Evolutionary conservation across 257 asterid species (phyloP).

Genomic region (Lycium barbarum): DNA sequence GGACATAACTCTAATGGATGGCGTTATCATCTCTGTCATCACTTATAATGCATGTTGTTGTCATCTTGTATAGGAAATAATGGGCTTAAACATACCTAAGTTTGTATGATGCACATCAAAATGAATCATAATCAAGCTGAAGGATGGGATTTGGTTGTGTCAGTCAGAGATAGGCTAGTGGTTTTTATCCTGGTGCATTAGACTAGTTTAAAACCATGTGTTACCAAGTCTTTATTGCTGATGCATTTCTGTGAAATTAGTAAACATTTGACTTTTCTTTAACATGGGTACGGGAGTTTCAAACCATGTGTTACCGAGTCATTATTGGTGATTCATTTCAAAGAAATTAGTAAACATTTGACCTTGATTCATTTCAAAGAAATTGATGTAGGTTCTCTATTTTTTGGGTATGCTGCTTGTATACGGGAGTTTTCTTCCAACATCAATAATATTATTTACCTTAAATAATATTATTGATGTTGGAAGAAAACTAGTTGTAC

Average conservation of each 20-base stretch:
- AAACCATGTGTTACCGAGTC: not conserved
- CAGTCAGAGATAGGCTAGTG: not conserved
- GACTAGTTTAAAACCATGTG: not conserved
- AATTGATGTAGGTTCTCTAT: slow-evolving; percentile 5
- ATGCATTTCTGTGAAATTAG: not conserved
- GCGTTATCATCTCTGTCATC: not conserved
- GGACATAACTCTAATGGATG: not conserved
- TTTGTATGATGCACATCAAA: not conserved
- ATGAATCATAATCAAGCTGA: slow-evolving; percentile 17
- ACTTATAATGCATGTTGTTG: not conserved
- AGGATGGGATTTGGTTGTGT: slow-evolving; percentile 12
- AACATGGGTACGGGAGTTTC: not conserved
- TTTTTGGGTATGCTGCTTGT: not conserved
- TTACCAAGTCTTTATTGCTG: not conserved
- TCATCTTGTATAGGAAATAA: slow-evolving; percentile 7
- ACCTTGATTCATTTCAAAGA: slow-evolving; percentile 18
- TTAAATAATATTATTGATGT: not conserved
- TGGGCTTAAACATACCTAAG: slow-evolving; percentile 11
- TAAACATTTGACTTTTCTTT: not conserved
- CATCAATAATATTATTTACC: not conserved
- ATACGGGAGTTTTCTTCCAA: not conserved
- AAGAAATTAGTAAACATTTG: slow-evolving; percentile 17
- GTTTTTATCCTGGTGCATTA: not conserved
- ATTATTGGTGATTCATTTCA: not conserved
- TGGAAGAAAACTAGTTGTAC: too few relatives aligned